Conservation (phyloP, 305 asterid species). For the Fraxinus latifolia region DNA sequence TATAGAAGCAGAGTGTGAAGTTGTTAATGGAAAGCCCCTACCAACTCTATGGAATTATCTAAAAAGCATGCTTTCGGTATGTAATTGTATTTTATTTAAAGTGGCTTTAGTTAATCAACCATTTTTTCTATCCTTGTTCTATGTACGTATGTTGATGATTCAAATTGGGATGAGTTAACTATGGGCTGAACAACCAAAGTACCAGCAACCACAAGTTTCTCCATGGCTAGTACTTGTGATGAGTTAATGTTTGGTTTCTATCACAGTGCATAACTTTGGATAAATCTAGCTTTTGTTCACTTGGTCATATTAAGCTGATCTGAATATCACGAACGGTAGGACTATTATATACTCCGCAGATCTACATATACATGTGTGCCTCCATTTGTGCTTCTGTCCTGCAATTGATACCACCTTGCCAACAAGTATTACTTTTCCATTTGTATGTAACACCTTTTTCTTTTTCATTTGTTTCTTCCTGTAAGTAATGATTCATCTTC, state of each 20-base stretch:
- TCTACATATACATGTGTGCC: neutral
- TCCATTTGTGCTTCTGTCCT: neutral
- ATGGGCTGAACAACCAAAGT: neutral
- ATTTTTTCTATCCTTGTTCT: neutral
- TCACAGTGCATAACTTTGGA: neutral
- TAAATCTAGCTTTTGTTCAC: neutral
- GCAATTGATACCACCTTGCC: neutral
- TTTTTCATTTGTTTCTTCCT: neutral
- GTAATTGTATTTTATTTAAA: neutral
- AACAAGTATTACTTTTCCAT: neutral
- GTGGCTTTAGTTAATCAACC: neutral
- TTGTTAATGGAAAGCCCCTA: conserved; percentile 76
- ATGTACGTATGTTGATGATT: neutral
- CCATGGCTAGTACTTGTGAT: neutral
- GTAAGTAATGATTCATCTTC: neutral
- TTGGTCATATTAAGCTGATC: neutral
- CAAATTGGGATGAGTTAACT: neutral
- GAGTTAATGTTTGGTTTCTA: neutral
- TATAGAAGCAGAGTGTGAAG: conserved; percentile 71
- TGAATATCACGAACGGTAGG: neutral
- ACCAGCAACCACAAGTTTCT: neutral
- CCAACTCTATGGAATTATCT: conserved; percentile 79
- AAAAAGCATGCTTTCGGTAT: conserved; percentile 48
- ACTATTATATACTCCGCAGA: neutral
- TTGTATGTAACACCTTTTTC: neutral